These are phyloP conservation scores for Dovyalis caffra DNA, from an alignment of 345 rosid species.

Conservation along the genomic window DNA sequence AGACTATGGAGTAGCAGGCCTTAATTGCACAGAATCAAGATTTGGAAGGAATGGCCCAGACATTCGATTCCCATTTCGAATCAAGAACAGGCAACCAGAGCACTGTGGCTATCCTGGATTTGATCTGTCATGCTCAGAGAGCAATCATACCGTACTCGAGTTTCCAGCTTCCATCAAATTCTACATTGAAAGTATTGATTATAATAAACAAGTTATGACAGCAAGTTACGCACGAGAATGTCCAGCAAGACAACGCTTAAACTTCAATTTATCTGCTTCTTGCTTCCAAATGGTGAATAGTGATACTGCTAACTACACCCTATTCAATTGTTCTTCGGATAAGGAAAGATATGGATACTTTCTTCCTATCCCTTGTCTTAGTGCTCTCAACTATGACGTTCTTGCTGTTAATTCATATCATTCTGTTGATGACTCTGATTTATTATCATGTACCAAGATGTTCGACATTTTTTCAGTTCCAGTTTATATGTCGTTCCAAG, in stretches of 20 bases:
- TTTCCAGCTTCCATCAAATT: slow-evolving; percentile 18
- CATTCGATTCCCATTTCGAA: slow-evolving; percentile 15
- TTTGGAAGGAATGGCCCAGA: not conserved
- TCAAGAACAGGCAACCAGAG: not conserved
- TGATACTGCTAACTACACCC: rapidly evolving
- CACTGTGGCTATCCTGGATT: slow-evolving; percentile 19
- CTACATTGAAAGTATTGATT: slow-evolving; percentile 11
- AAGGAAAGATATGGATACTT: rapidly evolving
- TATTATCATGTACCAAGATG: slow-evolving; percentile 17
- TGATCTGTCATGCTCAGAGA: slow-evolving; percentile 14
- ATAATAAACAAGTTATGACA: not conserved
- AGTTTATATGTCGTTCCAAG: rapidly evolving
- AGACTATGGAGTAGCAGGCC: not conserved
- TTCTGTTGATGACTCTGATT: not conserved
- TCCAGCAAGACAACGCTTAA: not conserved
- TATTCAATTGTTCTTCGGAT: slow-evolving; percentile 7
- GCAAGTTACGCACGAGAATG: not conserved
- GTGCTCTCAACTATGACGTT: not conserved
- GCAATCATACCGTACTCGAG: slow-evolving; percentile 16
- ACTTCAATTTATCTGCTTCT: slow-evolving; percentile 17
- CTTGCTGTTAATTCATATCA: rapidly evolving
- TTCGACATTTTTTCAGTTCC: not conserved
- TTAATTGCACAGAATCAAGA: not conserved
- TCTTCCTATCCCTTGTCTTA: not conserved
- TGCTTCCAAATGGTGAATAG: not conserved